phyloP scores from a whole-genome alignment of 768 basidiomycete genomes.

The Sarcodon sp. region DNA sequence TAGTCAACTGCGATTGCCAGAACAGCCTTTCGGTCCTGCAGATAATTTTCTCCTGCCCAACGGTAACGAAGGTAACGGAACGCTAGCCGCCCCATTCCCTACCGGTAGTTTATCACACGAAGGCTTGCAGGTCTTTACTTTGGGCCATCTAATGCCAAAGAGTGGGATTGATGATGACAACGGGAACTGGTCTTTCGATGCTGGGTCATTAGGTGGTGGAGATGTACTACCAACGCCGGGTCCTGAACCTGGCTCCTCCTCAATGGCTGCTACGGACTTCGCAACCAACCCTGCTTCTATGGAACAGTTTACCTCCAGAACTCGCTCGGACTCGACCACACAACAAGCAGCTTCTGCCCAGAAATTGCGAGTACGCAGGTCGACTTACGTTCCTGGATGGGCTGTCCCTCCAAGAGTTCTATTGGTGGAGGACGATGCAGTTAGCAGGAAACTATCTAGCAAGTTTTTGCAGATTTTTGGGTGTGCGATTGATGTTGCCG shows the following conservation, averaged over 20 bases:
- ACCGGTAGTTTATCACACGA: slow-evolving; percentile 27
- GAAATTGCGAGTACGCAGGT: slow-evolving; percentile 57
- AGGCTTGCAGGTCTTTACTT: slow-evolving; percentile 69
- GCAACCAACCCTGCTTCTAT: neutral
- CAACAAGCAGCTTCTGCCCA: slow-evolving; percentile 14
- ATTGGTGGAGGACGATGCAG: slow-evolving; percentile 92
- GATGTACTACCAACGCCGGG: slow-evolving; percentile 17
- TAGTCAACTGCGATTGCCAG: slow-evolving; percentile 6
- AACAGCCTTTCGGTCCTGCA: slow-evolving; percentile 5
- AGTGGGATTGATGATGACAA: slow-evolving; percentile 34
- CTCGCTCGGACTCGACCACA: neutral
- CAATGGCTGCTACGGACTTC: neutral
- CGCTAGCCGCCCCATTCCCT: slow-evolving; percentile 5
- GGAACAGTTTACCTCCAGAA: neutral
- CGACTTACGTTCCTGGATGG: slow-evolving; percentile 83
- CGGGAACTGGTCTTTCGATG: slow-evolving; percentile 51
- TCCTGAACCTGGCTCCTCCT: slow-evolving; percentile 5
- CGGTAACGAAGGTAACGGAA: slow-evolving; percentile 9
- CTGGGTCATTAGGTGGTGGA: slow-evolving; percentile 17
- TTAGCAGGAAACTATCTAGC: slow-evolving; percentile 76
- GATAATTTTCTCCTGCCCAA: slow-evolving; percentile 8
- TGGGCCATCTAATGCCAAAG: slow-evolving; percentile 63
- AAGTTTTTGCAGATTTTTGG: slow-evolving; percentile 96
- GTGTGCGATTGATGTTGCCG: slow-evolving; percentile 87
- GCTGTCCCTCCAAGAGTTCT: slow-evolving; percentile 83